These are phyloP conservation scores for Talaromyces liani DNA, from an alignment of 495 filamentous ascomycete species.

Conservation along the genomic window DNA sequence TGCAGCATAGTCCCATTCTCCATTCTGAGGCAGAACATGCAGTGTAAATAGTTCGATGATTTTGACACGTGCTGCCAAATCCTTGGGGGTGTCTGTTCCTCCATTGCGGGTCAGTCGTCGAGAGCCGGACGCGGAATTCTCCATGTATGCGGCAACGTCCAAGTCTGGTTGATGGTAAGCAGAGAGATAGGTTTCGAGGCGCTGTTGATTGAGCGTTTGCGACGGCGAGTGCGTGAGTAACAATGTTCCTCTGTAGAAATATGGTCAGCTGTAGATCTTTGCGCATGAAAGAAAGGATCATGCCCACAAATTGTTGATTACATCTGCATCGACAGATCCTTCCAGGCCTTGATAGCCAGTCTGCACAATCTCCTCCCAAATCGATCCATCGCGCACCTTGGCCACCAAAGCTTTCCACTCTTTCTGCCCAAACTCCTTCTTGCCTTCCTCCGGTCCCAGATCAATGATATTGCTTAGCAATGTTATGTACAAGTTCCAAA, in stretches of 20 bases:
- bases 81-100: slow-evolving; percentile 70
- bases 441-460: slow-evolving; percentile 83
- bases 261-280: not conserved
- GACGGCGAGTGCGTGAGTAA: slow-evolving; percentile 78
- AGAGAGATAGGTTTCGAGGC: slow-evolving; percentile 85
- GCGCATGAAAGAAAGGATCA: not conserved
- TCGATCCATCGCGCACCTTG: slow-evolving; percentile 73
- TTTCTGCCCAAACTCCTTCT: slow-evolving; percentile 71
- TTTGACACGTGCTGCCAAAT: slow-evolving; percentile 68
- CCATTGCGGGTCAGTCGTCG: slow-evolving; percentile 30
- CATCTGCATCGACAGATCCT: slow-evolving; percentile 87
- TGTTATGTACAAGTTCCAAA: slow-evolving; percentile 95
- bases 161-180: slow-evolving; percentile 62
- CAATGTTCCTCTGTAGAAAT: slow-evolving; percentile 62
- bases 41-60: slow-evolving; percentile 91
- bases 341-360: slow-evolving; percentile 80
- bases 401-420: slow-evolving; percentile 74
- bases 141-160: slow-evolving; percentile 54
- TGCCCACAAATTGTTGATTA: slow-evolving; percentile 80
- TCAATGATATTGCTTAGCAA: slow-evolving; percentile 86
- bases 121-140: slow-evolving; percentile 20
- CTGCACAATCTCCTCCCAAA: slow-evolving; percentile 88
- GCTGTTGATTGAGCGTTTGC: slow-evolving; percentile 75
- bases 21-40: slow-evolving; percentile 82
- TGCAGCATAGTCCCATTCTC: slow-evolving; percentile 89